A percentile compares a stretch with the other conserved stretches of the same genome.
phyloP scores from a whole-genome alignment of 2,329 filamentous ascomycete genomes.

The Aspergillus luchuensis region DNA sequence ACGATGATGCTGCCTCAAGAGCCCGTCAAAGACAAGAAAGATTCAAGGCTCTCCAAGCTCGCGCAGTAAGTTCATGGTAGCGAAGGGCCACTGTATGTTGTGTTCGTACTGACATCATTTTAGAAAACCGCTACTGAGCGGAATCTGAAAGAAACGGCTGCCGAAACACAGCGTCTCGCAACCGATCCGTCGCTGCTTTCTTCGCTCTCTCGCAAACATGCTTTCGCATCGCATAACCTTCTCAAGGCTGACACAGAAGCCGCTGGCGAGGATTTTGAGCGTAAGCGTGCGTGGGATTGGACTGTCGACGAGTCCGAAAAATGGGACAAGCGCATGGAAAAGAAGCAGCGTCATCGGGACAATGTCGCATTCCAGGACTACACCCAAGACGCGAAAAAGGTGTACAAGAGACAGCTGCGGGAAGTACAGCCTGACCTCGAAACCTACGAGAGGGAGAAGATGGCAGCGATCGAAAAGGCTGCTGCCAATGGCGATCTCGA shows the following conservation, averaged over 20 bases:
- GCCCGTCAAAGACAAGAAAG: constrained; percentile 70
- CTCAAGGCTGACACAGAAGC: constrained; percentile 89
- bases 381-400: constrained; percentile 80
- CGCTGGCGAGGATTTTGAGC: constrained; percentile 87
- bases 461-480: constrained; percentile 79
- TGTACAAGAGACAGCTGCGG: constrained; percentile 88
- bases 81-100: neutral
- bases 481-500: constrained; percentile 83
- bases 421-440: constrained; percentile 77
- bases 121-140: constrained; percentile 46
- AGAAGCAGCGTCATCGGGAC: constrained; percentile 78
- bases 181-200: constrained; percentile 76
- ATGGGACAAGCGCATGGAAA: constrained; percentile 89
- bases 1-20: constrained; percentile 32
- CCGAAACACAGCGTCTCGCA: constrained; percentile 76
- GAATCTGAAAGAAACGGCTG: constrained; percentile 81
- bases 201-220: constrained; percentile 79
- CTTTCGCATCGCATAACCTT: constrained; percentile 87
- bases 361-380: constrained; percentile 91
- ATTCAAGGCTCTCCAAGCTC: constrained; percentile 84
- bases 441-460: constrained; percentile 83
- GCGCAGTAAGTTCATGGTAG: constrained; percentile 55
- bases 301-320: constrained; percentile 90
- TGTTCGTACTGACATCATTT: constrained; percentile 23
- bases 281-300: constrained; percentile 98